Evolutionary conservation across 805 yeast species (phyloP).

Genomic region (Kodamaea leandrae): DNA sequence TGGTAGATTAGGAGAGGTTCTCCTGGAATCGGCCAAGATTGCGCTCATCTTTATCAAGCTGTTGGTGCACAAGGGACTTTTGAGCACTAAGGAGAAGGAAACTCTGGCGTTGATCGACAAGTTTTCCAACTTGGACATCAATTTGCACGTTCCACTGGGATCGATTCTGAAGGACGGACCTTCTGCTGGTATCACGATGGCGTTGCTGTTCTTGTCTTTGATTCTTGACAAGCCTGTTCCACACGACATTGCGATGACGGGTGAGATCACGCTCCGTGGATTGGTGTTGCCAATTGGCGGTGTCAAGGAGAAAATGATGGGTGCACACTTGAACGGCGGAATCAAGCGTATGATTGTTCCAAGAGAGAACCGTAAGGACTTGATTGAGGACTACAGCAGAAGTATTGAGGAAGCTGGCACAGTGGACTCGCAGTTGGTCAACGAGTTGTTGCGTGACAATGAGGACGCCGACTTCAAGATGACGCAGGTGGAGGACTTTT

Average conservation of each 20-base stretch:
- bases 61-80: slow-evolving; percentile 37
- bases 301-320: slow-evolving; percentile 69
- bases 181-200: slow-evolving; percentile 52
- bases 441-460: slow-evolving; percentile 37
- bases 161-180: slow-evolving; percentile 49
- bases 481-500: slow-evolving; percentile 46
- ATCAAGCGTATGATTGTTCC: slow-evolving; percentile 65
- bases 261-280: slow-evolving; percentile 79
- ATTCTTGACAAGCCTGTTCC: slow-evolving; percentile 45
- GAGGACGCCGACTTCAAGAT: slow-evolving; percentile 27
- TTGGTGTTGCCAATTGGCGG: slow-evolving; percentile 82
- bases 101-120: slow-evolving; percentile 35
- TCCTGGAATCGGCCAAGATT: slow-evolving; percentile 77
- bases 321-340: slow-evolving; percentile 70
- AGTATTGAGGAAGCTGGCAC: slow-evolving; percentile 32
- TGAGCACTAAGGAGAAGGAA: slow-evolving; percentile 30
- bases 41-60: slow-evolving; percentile 72
- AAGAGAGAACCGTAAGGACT: slow-evolving; percentile 62
- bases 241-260: slow-evolving; percentile 72
- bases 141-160: slow-evolving; percentile 50
- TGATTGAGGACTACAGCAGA: slow-evolving; percentile 54
- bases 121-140: slow-evolving; percentile 56
- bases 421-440: slow-evolving; percentile 23
- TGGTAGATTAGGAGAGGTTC: slow-evolving; percentile 78
- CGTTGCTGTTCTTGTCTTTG: slow-evolving; percentile 45